Percentiles rank a stretch among this genome's conserved stretches.
Conservation (phyloP, 2,329 filamentous ascomycete species). For the Juglanconis oblonga region DNA sequence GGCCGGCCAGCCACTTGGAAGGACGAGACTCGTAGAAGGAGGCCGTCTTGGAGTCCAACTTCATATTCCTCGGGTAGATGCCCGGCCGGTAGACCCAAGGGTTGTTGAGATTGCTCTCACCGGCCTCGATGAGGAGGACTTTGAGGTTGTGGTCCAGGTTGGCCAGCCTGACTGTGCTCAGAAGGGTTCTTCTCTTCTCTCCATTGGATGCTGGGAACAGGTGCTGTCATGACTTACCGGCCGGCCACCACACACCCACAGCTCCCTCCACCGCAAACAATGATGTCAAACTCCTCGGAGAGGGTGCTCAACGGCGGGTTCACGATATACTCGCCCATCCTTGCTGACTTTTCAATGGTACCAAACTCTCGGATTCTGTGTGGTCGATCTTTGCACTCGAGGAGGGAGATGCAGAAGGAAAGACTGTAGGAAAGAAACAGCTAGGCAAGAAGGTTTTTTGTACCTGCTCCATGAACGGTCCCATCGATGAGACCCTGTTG, state of each 20-base stretch:
- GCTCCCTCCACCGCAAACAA: conserved; percentile 73
- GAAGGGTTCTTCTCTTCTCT: not conserved
- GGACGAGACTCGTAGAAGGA: conserved; percentile 78
- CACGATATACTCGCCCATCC: conserved; percentile 13
- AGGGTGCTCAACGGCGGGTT: conserved; percentile 32
- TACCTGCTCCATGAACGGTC: not conserved
- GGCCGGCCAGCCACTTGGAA: conserved; percentile 68
- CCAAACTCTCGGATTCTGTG: not conserved
- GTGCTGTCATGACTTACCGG: conserved; percentile 36
- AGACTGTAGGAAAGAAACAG: not conserved
- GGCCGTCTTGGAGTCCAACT: conserved; percentile 76
- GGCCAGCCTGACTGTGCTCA: conserved; percentile 51
- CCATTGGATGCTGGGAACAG: not conserved
- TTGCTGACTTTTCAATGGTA: conserved; percentile 1
- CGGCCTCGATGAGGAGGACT: conserved; percentile 68
- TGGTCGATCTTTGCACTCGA: not conserved
- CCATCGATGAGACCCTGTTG: conserved; percentile 2
- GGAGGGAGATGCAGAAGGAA: not conserved
- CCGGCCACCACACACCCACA: conserved; percentile 58
- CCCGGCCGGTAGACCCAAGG: conserved; percentile 74
- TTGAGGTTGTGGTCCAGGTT: conserved; percentile 73
- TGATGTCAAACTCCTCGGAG: conserved; percentile 78
- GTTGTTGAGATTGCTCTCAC: conserved; percentile 73
- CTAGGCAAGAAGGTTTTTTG: conserved; percentile 3
- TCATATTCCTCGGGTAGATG: conserved; percentile 76